Percentiles rank a stretch among this genome's conserved stretches.
phyloP scores from a whole-genome alignment of 2,329 filamentous ascomycete genomes.

The Calonectria pseudoreteaudii region DNA sequence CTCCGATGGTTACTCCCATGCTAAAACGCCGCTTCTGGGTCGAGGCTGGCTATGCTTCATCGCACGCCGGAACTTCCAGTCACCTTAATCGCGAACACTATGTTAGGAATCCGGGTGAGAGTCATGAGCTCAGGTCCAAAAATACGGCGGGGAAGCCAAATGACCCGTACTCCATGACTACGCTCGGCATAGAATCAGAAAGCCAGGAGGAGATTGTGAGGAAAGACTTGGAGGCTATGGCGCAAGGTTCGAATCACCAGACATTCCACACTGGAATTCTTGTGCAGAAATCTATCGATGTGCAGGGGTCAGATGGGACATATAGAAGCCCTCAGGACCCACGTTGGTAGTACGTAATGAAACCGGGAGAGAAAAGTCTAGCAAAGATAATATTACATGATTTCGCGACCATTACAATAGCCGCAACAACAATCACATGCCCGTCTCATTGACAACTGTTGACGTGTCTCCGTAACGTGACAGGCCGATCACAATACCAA shows the following conservation, averaged over 20 bases:
- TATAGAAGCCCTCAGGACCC: neutral
- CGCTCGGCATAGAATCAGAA: neutral
- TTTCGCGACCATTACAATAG: neutral
- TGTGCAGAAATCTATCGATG: neutral
- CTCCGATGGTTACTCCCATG: neutral
- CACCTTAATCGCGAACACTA: neutral
- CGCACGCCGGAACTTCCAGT: neutral
- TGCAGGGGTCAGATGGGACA: neutral
- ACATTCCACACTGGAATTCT: constrained; percentile 1
- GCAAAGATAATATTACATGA: neutral
- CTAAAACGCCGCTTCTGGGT: neutral
- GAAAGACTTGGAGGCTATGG: neutral
- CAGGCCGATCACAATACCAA: neutral
- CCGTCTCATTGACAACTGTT: neutral
- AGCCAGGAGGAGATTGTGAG: constrained; percentile 1
- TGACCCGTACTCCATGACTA: neutral
- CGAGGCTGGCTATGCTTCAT: neutral
- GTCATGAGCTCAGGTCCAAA: neutral
- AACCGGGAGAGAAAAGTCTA: neutral
- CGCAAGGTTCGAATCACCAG: neutral
- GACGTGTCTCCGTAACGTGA: too few species aligned
- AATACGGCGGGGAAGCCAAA: neutral
- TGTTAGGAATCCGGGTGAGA: neutral
- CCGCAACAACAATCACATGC: too few species aligned
- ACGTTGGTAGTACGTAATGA: neutral